Conservation (phyloP, 768 basidiomycete genomes). For the Russula dissimulans region DNA sequence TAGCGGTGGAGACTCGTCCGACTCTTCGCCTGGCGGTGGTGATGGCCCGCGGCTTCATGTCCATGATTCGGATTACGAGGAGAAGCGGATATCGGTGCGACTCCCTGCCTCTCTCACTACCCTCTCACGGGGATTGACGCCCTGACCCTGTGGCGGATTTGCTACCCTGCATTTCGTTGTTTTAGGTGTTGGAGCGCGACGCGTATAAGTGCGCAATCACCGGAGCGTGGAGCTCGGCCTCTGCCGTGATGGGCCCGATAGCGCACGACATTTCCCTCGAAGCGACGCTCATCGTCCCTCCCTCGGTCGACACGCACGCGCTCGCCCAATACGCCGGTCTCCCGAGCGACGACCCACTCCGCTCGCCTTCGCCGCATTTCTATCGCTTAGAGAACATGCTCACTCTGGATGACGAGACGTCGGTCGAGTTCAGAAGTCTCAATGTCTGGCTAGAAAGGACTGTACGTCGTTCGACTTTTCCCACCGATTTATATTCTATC, state of each 20-base stretch:
- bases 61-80: neutral
- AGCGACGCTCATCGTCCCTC: constrained; percentile 2
- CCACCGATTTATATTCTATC: neutral
- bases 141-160: neutral
- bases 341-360: constrained; percentile 5
- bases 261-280: neutral
- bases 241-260: neutral
- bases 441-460: constrained; percentile 28
- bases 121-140: neutral
- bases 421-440: constrained; percentile 25
- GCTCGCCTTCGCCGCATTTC: neutral
- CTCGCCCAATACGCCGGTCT: constrained; percentile 11
- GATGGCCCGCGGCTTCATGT: neutral
- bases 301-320: constrained; percentile 6
- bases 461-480: constrained; percentile 16
- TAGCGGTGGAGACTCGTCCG: neutral
- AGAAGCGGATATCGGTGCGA: constrained; percentile 2
- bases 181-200: constrained; percentile 9
- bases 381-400: constrained; percentile 11
- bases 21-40: neutral
- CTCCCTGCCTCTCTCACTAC: neutral
- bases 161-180: neutral
- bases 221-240: neutral
- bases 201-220: constrained; percentile 9
- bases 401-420: neutral